These are phyloP conservation scores for Ustilago hordei DNA, from an alignment of 1,284 basidiomycete genomes.

Conservation along the genomic window DNA sequence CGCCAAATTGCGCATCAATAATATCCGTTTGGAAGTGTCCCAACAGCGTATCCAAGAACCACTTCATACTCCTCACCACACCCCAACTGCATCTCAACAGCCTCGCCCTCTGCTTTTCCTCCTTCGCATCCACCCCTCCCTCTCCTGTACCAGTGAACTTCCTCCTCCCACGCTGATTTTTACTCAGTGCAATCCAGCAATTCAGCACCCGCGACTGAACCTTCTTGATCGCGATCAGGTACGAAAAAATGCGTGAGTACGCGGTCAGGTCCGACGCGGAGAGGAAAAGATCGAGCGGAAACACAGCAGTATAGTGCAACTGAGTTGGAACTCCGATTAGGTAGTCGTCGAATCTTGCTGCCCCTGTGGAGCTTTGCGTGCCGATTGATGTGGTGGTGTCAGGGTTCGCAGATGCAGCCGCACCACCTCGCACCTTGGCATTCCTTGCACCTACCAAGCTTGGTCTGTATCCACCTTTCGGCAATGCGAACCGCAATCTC, in stretches of 20 bases:
- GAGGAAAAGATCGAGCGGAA: constrained; percentile 90
- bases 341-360: constrained; percentile 52
- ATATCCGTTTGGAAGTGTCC: constrained; percentile 83
- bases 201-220: constrained; percentile 82
- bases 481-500: constrained; percentile 39
- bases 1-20: constrained; percentile 82
- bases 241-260: constrained; percentile 83
- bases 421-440: constrained; percentile 33
- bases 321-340: constrained; percentile 50
- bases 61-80: constrained; percentile 84
- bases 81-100: constrained; percentile 85
- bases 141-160: constrained; percentile 87
- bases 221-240: constrained; percentile 83
- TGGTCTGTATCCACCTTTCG: constrained; percentile 42
- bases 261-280: constrained; percentile 79
- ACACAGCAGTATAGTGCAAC: constrained; percentile 69
- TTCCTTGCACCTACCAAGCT: constrained; percentile 25
- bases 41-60: constrained; percentile 84
- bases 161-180: constrained; percentile 81
- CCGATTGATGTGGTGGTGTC: not conserved
- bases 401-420: constrained; percentile 1
- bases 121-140: constrained; percentile 79
- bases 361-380: not conserved
- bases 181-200: constrained; percentile 85
- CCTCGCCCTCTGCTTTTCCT: constrained; percentile 73